phyloP scores from a whole-genome alignment of 2,329 filamentous ascomycete species.

The Aureobasidium sp. region DNA sequence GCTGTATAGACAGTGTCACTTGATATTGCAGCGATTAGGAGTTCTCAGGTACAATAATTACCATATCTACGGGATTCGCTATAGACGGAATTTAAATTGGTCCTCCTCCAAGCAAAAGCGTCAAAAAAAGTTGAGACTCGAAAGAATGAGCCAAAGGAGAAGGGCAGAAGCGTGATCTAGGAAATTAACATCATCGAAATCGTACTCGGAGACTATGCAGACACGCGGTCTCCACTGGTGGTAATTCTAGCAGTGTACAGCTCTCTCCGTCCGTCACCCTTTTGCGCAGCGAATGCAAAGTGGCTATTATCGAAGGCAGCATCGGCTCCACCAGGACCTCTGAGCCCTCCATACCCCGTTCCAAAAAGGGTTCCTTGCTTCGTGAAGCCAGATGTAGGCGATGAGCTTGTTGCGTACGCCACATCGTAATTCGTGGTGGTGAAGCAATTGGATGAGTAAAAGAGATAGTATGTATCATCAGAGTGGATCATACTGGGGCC shows the following conservation, averaged over 20 bases:
- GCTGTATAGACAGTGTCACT: no score
- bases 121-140: no score
- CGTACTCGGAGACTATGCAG: neutral
- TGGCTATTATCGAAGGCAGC: constrained; percentile 15
- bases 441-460: constrained; percentile 25
- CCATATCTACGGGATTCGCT: no score
- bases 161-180: no score
- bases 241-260: constrained; percentile 15
- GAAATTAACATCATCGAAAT: neutral
- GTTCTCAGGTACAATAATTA: no score
- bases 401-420: constrained; percentile 15
- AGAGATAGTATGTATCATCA: constrained; percentile 21
- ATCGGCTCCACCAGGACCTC: constrained; percentile 17
- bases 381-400: constrained; percentile 13
- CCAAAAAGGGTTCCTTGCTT: constrained; percentile 15
- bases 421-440: constrained; percentile 21
- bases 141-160: no score
- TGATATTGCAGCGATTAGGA: no score
- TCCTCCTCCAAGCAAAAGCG: no score
- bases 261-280: constrained; percentile 12
- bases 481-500: constrained; percentile 19
- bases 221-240: neutral
- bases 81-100: no score
- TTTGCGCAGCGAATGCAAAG: constrained; percentile 18
- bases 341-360: constrained; percentile 8